A percentile compares a stretch with the other conserved stretches of the same genome.
Evolutionary conservation across 169 alveolate genomes (phyloP).

Genomic region (Eimeria zaria): DNA sequence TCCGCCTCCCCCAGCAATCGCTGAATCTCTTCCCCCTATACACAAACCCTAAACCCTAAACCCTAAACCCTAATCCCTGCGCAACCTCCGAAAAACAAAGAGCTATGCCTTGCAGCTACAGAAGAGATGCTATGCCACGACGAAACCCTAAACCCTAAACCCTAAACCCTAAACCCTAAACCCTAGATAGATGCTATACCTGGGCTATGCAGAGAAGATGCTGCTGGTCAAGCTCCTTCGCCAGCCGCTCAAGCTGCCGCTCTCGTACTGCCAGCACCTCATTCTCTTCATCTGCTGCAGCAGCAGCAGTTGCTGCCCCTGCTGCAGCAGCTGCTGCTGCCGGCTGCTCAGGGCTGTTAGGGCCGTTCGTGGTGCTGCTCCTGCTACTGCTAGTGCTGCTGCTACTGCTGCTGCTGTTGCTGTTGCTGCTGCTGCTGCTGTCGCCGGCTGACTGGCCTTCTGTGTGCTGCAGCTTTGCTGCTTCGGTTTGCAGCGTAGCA

Average conservation of each 20-base stretch:
- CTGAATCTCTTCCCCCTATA: conserved; percentile 26
- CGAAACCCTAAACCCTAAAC: conserved; percentile 6
- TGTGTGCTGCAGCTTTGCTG: background rate
- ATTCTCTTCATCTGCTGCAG: background rate
- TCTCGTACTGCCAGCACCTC: conserved; percentile 24
- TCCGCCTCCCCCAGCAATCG: conserved; percentile 11
- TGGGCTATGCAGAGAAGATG: conserved; percentile 34
- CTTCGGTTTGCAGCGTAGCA: background rate
- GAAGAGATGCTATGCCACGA: too few species aligned
- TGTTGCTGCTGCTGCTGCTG: conserved; percentile 16
- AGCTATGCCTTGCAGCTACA: too few species aligned
- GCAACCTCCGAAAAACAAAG: background rate
- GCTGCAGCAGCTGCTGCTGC: too few species aligned
- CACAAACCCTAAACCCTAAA: conserved; percentile 5
- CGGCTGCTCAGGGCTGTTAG: background rate
- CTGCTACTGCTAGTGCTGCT: too few species aligned
- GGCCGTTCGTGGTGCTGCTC: background rate
- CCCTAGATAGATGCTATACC: background rate
- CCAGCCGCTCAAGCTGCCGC: conserved; percentile 34
- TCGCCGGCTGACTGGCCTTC: background rate
- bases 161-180: conserved; percentile 8
- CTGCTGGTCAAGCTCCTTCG: conserved; percentile 20
- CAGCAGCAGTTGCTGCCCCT: conserved; percentile 14
- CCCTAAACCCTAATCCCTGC: background rate
- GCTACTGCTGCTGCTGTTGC: background rate